Percentiles rank a stretch among this genome's conserved stretches.
These are phyloP conservation scores for Solanum hybrid DNA, from an alignment of 305 asterid species.

Conservation along the genomic window DNA sequence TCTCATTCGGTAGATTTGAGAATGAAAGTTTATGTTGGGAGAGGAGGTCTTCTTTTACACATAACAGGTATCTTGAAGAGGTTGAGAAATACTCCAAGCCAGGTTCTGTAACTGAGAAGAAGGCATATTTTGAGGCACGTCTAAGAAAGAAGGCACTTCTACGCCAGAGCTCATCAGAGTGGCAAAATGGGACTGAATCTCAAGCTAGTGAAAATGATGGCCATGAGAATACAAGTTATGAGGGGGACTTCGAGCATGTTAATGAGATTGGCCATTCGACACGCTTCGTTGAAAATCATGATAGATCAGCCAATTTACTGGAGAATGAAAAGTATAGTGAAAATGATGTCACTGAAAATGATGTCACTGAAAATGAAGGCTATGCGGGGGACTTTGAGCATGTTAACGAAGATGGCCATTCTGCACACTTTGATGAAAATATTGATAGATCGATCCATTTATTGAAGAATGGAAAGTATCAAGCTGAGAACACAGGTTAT, in stretches of 20 bases:
- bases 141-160: slow-evolving; percentile 47
- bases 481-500: background rate
- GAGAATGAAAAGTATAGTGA: background rate
- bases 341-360: slow-evolving; percentile 14
- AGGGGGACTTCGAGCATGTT: slow-evolving; percentile 23
- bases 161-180: slow-evolving; percentile 30
- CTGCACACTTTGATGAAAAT: background rate
- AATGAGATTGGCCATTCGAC: slow-evolving; percentile 17
- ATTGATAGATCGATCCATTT: background rate
- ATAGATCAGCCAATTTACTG: slow-evolving; percentile 3
- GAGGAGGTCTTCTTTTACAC: slow-evolving; percentile 75
- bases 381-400: background rate
- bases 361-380: background rate
- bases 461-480: background rate
- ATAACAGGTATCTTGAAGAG: slow-evolving; percentile 80
- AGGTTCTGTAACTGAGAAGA: slow-evolving; percentile 72
- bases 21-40: slow-evolving; percentile 79
- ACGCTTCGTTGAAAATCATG: slow-evolving; percentile 15
- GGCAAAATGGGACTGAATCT: slow-evolving; percentile 22
- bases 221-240: slow-evolving; percentile 17
- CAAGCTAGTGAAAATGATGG: slow-evolving; percentile 31
- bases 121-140: slow-evolving; percentile 83
- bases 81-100: slow-evolving; percentile 79
- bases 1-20: slow-evolving; percentile 80
- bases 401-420: background rate